Conservation (phyloP, 2,329 filamentous ascomycete genomes). For the Ophiostoma sp. region DNA sequence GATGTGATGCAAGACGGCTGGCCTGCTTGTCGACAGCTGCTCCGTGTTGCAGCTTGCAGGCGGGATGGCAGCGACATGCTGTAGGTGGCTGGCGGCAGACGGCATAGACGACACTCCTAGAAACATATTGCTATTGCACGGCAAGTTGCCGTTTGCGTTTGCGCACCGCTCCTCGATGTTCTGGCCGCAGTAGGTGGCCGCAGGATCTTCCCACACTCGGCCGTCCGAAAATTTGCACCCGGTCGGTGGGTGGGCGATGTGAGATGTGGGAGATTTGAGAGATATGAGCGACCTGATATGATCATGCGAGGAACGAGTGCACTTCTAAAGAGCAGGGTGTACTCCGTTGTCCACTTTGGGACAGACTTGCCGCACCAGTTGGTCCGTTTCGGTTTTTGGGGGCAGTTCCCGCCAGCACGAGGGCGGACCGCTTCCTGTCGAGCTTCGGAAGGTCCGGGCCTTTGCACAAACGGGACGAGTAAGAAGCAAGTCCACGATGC, state of each 20-base stretch:
- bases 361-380: not conserved
- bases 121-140: not conserved
- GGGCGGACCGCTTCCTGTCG: constrained; percentile 5
- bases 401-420: not conserved
- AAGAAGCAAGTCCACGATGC: not conserved
- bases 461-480: constrained; percentile 1
- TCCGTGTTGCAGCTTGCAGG: not conserved
- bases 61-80: not conserved
- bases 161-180: not conserved
- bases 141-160: not conserved
- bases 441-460: constrained; percentile 13
- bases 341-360: not conserved
- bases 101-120: not conserved
- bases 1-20: not conserved
- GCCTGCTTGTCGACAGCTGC: not conserved
- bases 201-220: not conserved
- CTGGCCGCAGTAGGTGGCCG: not conserved
- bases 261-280: not conserved
- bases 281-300: not conserved
- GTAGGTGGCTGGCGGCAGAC: not conserved
- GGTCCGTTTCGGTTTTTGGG: not conserved
- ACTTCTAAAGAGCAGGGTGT: not conserved
- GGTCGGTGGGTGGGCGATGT: constrained; percentile 1
- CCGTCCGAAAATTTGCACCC: not conserved
- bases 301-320: constrained; percentile 17